A percentile compares a stretch with the other conserved stretches of the same genome.
Evolutionary conservation across 75 land plant genomes (phyloP).

Genomic region (Ceratopteris richardii): DNA sequence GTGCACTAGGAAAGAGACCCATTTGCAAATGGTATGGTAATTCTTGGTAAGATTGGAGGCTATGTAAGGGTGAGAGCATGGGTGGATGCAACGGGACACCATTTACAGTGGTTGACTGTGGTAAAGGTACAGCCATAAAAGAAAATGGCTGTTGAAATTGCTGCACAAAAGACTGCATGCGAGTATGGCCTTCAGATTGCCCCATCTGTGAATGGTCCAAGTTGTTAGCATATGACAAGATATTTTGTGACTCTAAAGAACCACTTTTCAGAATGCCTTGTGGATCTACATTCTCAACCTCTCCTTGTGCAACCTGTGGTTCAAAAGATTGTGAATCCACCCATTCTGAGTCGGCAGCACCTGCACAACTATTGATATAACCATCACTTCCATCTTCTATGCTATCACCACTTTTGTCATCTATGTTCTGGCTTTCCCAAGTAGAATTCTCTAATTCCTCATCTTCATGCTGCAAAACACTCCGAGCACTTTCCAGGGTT

Average conservation of each 20-base stretch:
- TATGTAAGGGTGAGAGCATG: constrained; percentile 18
- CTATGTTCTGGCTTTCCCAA: too few species aligned
- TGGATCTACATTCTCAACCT: too few species aligned
- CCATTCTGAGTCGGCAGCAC: too few species aligned
- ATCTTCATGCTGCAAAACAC: too few species aligned
- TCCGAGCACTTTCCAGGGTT: too few species aligned
- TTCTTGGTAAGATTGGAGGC: constrained; percentile 40
- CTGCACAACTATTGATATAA: too few species aligned
- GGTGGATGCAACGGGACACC: constrained; percentile 7
- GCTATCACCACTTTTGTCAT: too few species aligned
- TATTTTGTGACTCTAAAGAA: not conserved
- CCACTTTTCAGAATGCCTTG: too few species aligned
- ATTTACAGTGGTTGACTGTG: constrained; percentile 13
- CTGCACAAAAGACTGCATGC: constrained; percentile 8
- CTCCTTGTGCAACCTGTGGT: not conserved
- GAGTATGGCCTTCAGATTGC: constrained; percentile 11
- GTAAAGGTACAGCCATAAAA: constrained; percentile 15
- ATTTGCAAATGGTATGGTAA: constrained; percentile 66
- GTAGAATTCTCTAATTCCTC: too few species aligned
- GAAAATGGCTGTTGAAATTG: constrained; percentile 23
- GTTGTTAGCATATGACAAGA: not conserved
- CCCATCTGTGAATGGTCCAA: constrained; percentile 8
- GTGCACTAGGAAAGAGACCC: constrained; percentile 85
- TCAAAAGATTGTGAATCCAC: too few species aligned
- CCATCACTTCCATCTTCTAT: too few species aligned